Percentiles rank a stretch among this genome's conserved stretches.
Evolutionary conservation across 805 yeast species (phyloP).

Genomic region (Candida sphagnicola): DNA sequence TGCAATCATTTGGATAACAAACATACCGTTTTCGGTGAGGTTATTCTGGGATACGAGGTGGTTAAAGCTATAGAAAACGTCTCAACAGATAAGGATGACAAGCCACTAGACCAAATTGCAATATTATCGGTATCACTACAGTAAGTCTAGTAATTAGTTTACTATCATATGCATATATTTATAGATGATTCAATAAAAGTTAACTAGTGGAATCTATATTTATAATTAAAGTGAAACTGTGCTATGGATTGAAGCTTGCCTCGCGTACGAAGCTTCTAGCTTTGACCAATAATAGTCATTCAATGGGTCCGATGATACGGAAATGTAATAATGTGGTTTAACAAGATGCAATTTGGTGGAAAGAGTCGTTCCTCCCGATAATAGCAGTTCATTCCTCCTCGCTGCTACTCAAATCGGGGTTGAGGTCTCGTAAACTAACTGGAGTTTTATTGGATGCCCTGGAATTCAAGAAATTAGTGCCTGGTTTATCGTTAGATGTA

Average conservation of each 20-base stretch:
- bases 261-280: no score
- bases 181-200: no score
- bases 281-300: no score
- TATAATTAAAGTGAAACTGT: no score
- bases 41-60: conserved; percentile 17
- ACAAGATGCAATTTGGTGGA: no score
- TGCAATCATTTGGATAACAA: conserved; percentile 17
- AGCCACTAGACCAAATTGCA: conserved; percentile 17
- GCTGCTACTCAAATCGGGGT: conserved; percentile 26
- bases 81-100: conserved; percentile 16
- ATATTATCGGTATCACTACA: conserved; percentile 18
- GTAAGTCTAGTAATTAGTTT: no score
- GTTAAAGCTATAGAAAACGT: conserved; percentile 14
- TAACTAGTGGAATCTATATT: no score
- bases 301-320: no score
- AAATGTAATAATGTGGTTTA: no score
- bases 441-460: conserved; percentile 18
- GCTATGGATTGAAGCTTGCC: no score
- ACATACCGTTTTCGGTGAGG: conserved; percentile 25
- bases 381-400: conserved; percentile 21
- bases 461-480: background rate
- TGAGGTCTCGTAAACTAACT: conserved; percentile 36
- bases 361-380: no score
- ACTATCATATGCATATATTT: background rate
- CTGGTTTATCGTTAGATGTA: conserved; percentile 4